Evolutionary conservation across 2,329 filamentous ascomycete species (phyloP), one percentile per base, ranked within the genome.

Genomic region (Metarhizium humberi): DNA sequence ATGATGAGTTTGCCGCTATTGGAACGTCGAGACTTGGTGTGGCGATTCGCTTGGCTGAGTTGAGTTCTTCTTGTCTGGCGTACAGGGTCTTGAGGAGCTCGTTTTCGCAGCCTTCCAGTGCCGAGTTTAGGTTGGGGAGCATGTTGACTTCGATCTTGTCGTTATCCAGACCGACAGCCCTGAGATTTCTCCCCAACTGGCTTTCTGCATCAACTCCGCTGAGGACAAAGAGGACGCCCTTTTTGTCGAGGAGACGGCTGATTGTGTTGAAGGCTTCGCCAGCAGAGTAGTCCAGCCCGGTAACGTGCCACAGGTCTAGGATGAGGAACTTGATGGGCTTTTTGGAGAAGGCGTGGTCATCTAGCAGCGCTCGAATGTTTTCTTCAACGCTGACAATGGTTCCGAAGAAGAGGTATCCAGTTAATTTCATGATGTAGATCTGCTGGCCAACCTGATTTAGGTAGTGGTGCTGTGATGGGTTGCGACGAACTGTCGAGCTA

Each of bases 361-460:
- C 86, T 50, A 97, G 85, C 36, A 97, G 74, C 4, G 79, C 83
- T 25, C 92, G 83, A 58, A 97, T 92, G 60, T 87, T 87, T 59
- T 90, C 88, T 69, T 99, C 94, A 0, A 99, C 92, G 50, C 90
- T 90, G 53, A 96, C 92, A 60, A 99, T 96, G 3, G 92, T 97
- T 16, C 94, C 94, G 62, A 99, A 99, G 76, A 99, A 99, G n/a
- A 99, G 81, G 66, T 92, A 97, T 0, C 94, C 92, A 0, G 88
- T 87, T 16, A 99, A 79, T 69, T 97, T 97, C 64, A 95, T 87
- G 51, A 97, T 85, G 56, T 89, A 87, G 38, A 95, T 94, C 67
- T 99, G 94, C 36, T 83, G 81, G 3, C 92, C 92, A 16, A 94
- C 92, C 60, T 92, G 81, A 58, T 86, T 85, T 4, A 99, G 76